Conservation (phyloP, 2,329 filamentous ascomycete genomes). For the Diaporthe australafricana region DNA sequence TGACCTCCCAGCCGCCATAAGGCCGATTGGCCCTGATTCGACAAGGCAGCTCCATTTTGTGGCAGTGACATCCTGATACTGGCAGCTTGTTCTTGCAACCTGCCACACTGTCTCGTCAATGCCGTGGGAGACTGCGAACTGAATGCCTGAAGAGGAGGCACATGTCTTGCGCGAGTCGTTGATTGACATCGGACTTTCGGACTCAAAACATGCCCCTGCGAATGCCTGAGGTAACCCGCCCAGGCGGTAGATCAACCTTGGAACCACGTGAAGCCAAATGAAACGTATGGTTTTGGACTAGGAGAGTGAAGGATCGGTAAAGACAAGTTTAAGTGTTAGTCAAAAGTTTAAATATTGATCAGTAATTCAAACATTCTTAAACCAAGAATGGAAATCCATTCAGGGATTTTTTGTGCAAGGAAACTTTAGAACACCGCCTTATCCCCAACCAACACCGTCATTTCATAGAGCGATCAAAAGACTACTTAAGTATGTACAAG, state of each 20-base stretch:
- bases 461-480: too few relatives aligned
- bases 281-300: background rate
- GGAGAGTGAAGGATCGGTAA: too few relatives aligned
- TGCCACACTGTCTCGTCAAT: constrained; percentile 5
- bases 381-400: too few relatives aligned
- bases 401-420: too few relatives aligned
- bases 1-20: background rate
- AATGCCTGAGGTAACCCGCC: background rate
- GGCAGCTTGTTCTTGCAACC: background rate
- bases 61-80: constrained; percentile 21
- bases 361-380: too few relatives aligned
- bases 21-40: background rate
- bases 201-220: constrained; percentile 21
- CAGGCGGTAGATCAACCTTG: background rate
- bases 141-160: background rate
- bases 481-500: too few relatives aligned
- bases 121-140: background rate
- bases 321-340: too few relatives aligned
- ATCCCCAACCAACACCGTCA: too few relatives aligned
- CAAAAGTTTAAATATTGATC: too few relatives aligned
- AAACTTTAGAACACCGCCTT: too few relatives aligned
- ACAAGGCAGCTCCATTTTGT: background rate
- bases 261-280: constrained; percentile 1
- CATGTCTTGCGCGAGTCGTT: constrained; percentile 21
- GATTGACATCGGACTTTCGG: constrained; percentile 2